Evolutionary conservation across 2,329 filamentous ascomycete genomes (phyloP), one percentile per base, ranked within the genome.

Genomic region (Colletotrichum tropicicola): DNA sequence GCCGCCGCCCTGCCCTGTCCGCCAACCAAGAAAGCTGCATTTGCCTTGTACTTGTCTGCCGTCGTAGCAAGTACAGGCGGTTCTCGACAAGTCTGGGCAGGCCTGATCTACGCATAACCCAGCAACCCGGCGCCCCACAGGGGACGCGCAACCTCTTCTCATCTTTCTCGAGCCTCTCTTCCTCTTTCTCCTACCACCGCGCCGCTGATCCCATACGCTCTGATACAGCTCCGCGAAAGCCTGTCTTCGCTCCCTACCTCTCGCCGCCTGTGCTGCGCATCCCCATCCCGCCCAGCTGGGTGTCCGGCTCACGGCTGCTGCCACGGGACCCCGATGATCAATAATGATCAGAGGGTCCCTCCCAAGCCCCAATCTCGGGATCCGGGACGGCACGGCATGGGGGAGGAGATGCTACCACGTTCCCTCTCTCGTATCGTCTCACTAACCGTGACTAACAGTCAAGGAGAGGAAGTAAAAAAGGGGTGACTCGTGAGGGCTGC

Each of bases 21-120:
- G 39, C 39, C 17, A 43, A 43, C 17, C 17, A n/a, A 19, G 39
- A 17, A 10, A 19, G n/a, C 39, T 21, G 39, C 39, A 43, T 43
- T 19, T 43, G 39, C 5, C 30, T 35, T 15, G 30, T 35, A 35
- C 30, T 15, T 9, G 30, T 15, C 9, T 35, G 30, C 30, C 30
- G 30, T 35, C n/a, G n/a, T 45, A 17, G 54, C 54, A 32, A 37
- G 30, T 17, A 23, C n/a, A n/a, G n/a, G n/a, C n/a, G n/a, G 13
- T 13, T 35, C 32, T 35, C 13, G 32, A 35, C 32, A 35, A 35
- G 35, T 17, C 48, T 60, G 43, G 28, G 51, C 56, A 30, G 35
- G 62, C 47, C 57, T 59, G 62, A 65, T 56, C 44, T 65, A 48
- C 51, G 62, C 62, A 65, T 65, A 51, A 65, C 56, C 62, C 62